Evolutionary conservation across 2,329 filamentous ascomycete genomes (phyloP).

Genomic region (Aspergillus brunneoviolaceus): DNA sequence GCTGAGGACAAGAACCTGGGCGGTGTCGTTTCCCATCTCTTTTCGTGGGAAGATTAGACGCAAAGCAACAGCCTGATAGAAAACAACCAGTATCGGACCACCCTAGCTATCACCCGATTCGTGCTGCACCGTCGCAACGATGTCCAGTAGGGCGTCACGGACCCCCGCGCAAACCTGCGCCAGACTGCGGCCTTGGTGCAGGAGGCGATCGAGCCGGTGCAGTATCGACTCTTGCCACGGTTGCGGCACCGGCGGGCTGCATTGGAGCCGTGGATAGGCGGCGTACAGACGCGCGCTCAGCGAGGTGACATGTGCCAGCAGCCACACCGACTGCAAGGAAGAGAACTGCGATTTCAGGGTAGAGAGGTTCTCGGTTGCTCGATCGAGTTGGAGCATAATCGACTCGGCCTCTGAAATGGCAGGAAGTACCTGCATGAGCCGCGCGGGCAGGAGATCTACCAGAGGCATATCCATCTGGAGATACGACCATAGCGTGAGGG

Average conservation of each 20-base stretch:
- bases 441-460: background rate
- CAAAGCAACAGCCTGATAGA: background rate
- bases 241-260: background rate
- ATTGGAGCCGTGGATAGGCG: background rate
- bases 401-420: background rate
- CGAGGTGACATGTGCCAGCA: constrained; percentile 2
- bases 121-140: background rate
- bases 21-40: background rate
- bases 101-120: background rate
- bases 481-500: constrained; percentile 2
- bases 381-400: constrained; percentile 4
- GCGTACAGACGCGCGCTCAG: background rate
- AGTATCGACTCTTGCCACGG: background rate
- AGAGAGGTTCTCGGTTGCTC: constrained; percentile 1
- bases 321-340: constrained; percentile 1
- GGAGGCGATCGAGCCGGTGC: background rate
- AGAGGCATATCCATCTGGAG: constrained; percentile 2
- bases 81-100: background rate
- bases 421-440: constrained; percentile 1
- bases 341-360: background rate
- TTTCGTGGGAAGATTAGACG: background rate
- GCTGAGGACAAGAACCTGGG: background rate
- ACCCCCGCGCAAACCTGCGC: background rate
- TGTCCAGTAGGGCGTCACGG: background rate
- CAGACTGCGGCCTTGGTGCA: background rate